Conservation (phyloP, 805 yeast genomes). For the Cyberlindnera euphorbiae region DNA sequence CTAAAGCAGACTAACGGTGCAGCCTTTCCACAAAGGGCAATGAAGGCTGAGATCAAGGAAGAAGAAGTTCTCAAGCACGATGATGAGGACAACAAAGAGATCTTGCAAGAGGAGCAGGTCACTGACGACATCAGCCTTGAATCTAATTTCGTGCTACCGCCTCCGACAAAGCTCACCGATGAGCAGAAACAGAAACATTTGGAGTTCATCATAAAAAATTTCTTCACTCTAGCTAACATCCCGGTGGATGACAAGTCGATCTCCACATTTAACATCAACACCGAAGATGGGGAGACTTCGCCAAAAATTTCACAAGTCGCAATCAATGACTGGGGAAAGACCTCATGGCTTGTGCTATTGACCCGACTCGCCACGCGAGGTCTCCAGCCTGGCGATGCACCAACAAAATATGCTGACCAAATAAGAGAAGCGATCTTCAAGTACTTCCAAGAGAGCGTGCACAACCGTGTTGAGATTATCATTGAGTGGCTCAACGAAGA, state of each 20-base stretch:
- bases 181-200: slow-evolving; percentile 57
- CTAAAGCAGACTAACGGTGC: slow-evolving; percentile 18
- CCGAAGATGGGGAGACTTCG: slow-evolving; percentile 19
- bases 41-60: slow-evolving; percentile 28
- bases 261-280: slow-evolving; percentile 18
- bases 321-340: slow-evolving; percentile 50
- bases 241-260: slow-evolving; percentile 18
- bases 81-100: slow-evolving; percentile 23
- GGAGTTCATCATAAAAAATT: slow-evolving; percentile 52
- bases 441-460: slow-evolving; percentile 70
- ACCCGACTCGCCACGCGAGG: slow-evolving; percentile 85
- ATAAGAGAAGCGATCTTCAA: slow-evolving; percentile 69
- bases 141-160: slow-evolving; percentile 47
- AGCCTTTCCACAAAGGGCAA: slow-evolving; percentile 9
- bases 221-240: slow-evolving; percentile 43
- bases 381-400: slow-evolving; percentile 32
- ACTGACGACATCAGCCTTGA: slow-evolving; percentile 36
- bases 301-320: slow-evolving; percentile 28
- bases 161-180: slow-evolving; percentile 48
- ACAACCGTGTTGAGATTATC: slow-evolving; percentile 64
- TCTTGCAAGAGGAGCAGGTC: slow-evolving; percentile 15
- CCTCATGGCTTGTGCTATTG: slow-evolving; percentile 73
- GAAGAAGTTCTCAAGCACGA: slow-evolving; percentile 19
- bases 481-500: slow-evolving; percentile 96
- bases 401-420: slow-evolving; percentile 47